These are phyloP conservation scores for Alternaria sp. DNA, from an alignment of 2,329 filamentous ascomycete genomes.

Conservation along the genomic window DNA sequence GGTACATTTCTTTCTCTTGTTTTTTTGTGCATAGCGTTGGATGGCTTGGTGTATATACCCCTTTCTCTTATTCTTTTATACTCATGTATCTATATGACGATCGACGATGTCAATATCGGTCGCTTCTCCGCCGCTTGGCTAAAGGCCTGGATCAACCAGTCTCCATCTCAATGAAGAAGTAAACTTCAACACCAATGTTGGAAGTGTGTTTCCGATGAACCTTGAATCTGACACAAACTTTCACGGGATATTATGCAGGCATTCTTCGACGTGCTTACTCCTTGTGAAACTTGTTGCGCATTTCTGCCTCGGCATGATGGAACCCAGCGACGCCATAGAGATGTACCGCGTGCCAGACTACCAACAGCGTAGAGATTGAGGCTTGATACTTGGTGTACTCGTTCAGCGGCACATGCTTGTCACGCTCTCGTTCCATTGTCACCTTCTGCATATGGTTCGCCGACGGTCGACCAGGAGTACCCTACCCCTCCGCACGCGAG, in stretches of 20 bases:
- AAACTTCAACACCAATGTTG: background rate
- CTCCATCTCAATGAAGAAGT: background rate
- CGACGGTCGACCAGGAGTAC: constrained; percentile 18
- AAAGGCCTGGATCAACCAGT: background rate
- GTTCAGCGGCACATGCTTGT: constrained; percentile 26
- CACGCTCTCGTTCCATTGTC: constrained; percentile 30
- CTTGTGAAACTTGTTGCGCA: constrained; percentile 1
- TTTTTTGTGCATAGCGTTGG: constrained; percentile 43
- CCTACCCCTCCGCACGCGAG: constrained; percentile 31
- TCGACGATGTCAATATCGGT: constrained; percentile 4
- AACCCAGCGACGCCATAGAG: constrained; percentile 1
- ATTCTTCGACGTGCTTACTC: background rate
- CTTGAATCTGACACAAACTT: background rate
- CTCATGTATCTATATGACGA: constrained; percentile 23
- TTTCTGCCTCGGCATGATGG: constrained; percentile 13
- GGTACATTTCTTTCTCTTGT: constrained; percentile 12
- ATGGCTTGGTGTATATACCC: constrained; percentile 32
- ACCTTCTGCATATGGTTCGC: constrained; percentile 42
- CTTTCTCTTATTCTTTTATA: constrained; percentile 20
- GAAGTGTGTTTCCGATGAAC: background rate
- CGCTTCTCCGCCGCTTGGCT: constrained; percentile 1
- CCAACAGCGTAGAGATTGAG: constrained; percentile 4
- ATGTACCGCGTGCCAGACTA: constrained; percentile 1
- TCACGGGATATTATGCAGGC: background rate
- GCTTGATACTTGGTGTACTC: constrained; percentile 11